A percentile compares a stretch with the other conserved stretches of the same genome.
phyloP scores from a whole-genome alignment of 2,329 filamentous ascomycete species.

The Cercospora citrullina region DNA sequence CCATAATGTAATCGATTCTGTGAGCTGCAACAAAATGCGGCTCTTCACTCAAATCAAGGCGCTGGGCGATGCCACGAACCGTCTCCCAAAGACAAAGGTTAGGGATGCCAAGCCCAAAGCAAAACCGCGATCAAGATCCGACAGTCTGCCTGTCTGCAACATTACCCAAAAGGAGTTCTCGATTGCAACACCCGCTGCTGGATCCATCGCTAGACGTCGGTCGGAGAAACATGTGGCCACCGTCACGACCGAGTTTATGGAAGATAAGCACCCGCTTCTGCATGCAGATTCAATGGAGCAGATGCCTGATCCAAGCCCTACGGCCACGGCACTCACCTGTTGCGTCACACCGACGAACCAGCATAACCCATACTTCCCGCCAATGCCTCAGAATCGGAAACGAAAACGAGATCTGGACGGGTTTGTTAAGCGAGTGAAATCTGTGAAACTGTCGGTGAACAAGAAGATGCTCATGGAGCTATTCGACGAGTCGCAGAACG shows the following conservation, averaged over 20 bases:
- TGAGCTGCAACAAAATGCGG: constrained; percentile 10
- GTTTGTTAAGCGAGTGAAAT: constrained; percentile 10
- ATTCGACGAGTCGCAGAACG: constrained; percentile 17
- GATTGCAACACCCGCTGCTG: constrained; percentile 10
- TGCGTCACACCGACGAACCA: neutral
- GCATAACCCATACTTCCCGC: constrained; percentile 7
- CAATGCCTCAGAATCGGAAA: neutral
- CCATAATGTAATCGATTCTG: neutral
- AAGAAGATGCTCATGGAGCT: constrained; percentile 13
- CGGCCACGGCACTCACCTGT: neutral
- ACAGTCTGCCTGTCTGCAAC: constrained; percentile 4
- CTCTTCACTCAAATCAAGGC: constrained; percentile 12
- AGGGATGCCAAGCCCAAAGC: neutral
- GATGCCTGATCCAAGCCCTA: neutral
- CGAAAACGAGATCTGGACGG: constrained; percentile 11
- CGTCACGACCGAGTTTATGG: neutral
- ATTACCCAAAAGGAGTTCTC: constrained; percentile 14
- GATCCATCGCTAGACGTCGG: constrained; percentile 15
- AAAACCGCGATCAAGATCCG: neutral
- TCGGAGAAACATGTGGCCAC: neutral
- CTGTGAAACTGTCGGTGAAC: constrained; percentile 11
- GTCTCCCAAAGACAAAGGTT: neutral
- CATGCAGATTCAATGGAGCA: neutral
- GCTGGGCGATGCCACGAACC: neutral
- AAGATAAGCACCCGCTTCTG: constrained; percentile 2